Conservation (phyloP, 169 alveolate species). For the Plasmodium falciparum region DNA sequence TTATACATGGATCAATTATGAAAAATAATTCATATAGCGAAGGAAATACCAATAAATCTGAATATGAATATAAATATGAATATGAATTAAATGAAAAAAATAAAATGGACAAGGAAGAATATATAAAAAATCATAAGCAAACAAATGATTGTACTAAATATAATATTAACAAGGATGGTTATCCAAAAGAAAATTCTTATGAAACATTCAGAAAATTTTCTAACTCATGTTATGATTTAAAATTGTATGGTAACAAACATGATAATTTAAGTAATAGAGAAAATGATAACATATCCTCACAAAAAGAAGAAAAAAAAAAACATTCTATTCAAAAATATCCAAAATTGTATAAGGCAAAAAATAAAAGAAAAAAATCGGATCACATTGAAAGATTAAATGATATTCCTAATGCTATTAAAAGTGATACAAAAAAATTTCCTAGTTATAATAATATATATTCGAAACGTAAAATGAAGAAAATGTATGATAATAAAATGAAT, state of each 20-base stretch:
- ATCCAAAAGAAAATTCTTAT: background rate
- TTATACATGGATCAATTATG: slow-evolving; percentile 12
- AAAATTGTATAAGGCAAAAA: no score
- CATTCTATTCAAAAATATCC: no score
- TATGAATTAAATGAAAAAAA: background rate
- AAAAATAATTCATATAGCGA: background rate
- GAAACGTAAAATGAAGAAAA: background rate
- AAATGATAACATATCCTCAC: no score
- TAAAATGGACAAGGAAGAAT: background rate
- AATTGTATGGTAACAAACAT: background rate
- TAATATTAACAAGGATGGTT: background rate
- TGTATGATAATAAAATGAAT: background rate
- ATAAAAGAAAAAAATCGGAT: no score
- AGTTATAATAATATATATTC: no score
- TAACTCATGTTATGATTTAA: background rate
- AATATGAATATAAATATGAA: background rate
- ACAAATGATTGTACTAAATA: background rate
- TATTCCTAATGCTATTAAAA: no score
- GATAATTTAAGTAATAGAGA: background rate
- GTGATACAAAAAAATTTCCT: no score
- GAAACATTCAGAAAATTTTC: background rate
- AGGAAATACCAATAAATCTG: background rate
- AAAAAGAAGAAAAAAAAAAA: no score
- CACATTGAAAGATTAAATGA: no score
- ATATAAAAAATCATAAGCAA: background rate